Conservation (phyloP, 2,329 filamentous ascomycete species). For the Arthrobotrys pseudoclavata region DNA sequence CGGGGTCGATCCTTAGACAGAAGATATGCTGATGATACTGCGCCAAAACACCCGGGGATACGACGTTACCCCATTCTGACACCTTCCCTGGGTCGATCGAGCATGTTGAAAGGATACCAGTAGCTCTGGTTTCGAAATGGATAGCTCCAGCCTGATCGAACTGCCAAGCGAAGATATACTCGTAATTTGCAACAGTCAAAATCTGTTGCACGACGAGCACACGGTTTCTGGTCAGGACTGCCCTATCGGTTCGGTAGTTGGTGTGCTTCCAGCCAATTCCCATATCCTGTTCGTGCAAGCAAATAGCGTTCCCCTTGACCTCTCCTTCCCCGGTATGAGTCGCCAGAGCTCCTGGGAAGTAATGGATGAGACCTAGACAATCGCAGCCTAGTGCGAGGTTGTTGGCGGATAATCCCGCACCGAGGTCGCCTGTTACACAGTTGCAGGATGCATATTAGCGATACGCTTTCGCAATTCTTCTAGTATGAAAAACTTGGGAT, state of each 20-base stretch:
- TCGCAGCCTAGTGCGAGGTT: slow-evolving; percentile 79
- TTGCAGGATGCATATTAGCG: slow-evolving; percentile 29
- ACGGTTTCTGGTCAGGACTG: slow-evolving; percentile 74
- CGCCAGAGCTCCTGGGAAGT: slow-evolving; percentile 72
- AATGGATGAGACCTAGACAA: slow-evolving; percentile 78
- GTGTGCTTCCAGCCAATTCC: slow-evolving; percentile 80
- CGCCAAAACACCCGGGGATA: slow-evolving; percentile 74
- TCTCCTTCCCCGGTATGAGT: slow-evolving; percentile 74
- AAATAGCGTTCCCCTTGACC: slow-evolving; percentile 75
- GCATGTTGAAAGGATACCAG: slow-evolving; percentile 77
- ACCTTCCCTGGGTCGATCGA: slow-evolving; percentile 77
- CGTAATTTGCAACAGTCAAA: slow-evolving; percentile 74
- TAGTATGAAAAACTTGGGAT: not conserved
- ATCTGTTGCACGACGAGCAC: slow-evolving; percentile 64
- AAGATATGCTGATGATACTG: slow-evolving; percentile 82
- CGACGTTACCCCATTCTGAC: slow-evolving; percentile 76
- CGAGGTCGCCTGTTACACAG: slow-evolving; percentile 70
- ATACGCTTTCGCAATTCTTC: slow-evolving; percentile 51
- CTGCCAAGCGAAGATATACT: slow-evolving; percentile 79
- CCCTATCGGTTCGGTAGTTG: slow-evolving; percentile 76
- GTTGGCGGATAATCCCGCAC: slow-evolving; percentile 73
- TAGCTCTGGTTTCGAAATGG: slow-evolving; percentile 76
- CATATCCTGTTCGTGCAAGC: slow-evolving; percentile 78
- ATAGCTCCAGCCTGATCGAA: slow-evolving; percentile 79
- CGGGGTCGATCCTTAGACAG: slow-evolving; percentile 75